Evolutionary conservation across 78 protist genomes (phyloP).

Genomic region (Polysphondylium violaceum): DNA sequence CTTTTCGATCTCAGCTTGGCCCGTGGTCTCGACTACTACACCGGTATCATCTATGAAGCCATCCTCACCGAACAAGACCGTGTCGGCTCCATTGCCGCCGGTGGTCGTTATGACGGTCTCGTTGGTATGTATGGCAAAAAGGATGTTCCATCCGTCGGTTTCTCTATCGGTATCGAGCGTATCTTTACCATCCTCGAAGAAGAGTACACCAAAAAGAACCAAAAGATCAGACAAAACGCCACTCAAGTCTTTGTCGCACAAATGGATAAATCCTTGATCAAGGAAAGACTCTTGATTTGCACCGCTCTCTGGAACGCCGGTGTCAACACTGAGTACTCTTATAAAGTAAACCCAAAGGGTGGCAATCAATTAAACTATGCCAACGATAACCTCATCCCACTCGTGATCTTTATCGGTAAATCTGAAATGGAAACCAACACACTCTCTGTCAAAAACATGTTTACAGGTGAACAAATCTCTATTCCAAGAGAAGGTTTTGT

Average conservation of each 20-base stretch:
- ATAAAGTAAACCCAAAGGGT: conserved; percentile 77
- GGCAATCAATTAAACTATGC: conserved; percentile 83
- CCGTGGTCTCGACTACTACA: conserved; percentile 97
- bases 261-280: conserved; percentile 54
- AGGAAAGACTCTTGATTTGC: conserved; percentile 78
- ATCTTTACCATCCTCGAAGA: conserved; percentile 89
- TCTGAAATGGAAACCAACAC: conserved; percentile 80
- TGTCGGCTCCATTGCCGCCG: conserved; percentile 95
- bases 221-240: conserved; percentile 16
- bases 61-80: conserved; percentile 69
- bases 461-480: conserved; percentile 21
- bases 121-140: conserved; percentile 91
- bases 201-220: conserved; percentile 7
- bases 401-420: conserved; percentile 82
- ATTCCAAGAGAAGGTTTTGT: conserved; percentile 36
- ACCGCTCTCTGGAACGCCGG: conserved; percentile 87
- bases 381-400: conserved; percentile 57
- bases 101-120: conserved; percentile 97
- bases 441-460: conserved; percentile 76
- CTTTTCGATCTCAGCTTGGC: conserved; percentile 92
- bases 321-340: conserved; percentile 85
- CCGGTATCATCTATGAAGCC: conserved; percentile 96
- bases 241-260: conserved; percentile 78
- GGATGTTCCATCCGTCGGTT: conserved; percentile 95
- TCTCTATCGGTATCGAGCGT: conserved; percentile 95